A percentile compares a stretch with the other conserved stretches of the same genome.
Conservation (phyloP, 2,329 filamentous ascomycete species). For the Ascosphaera apis region DNA sequence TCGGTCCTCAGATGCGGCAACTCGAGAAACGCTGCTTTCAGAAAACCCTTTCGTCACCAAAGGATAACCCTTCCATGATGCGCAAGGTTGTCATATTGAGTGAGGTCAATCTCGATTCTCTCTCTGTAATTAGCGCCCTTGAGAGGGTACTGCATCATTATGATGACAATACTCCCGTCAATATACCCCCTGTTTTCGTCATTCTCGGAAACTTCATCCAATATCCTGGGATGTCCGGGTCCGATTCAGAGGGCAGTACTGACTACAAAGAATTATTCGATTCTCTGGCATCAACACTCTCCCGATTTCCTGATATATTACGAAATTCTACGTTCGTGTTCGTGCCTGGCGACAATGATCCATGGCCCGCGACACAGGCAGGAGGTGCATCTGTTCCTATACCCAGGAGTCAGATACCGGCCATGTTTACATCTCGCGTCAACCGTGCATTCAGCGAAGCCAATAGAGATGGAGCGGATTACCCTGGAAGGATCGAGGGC, state of each 20-base stretch:
- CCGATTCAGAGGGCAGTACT: conserved; percentile 58
- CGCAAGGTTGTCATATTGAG: conserved; percentile 51
- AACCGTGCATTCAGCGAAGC: conserved; percentile 65
- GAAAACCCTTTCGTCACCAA: conserved; percentile 13
- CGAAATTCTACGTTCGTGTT: conserved; percentile 69
- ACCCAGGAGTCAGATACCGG: conserved; percentile 39
- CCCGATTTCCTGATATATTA: conserved; percentile 64
- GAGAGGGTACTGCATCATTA: conserved; percentile 58
- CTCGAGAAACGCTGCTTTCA: conserved; percentile 48
- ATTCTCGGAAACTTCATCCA: conserved; percentile 64
- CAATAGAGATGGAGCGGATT: conserved; percentile 27
- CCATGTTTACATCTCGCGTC: conserved; percentile 73
- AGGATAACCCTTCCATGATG: conserved; percentile 12
- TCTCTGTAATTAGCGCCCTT: conserved; percentile 57
- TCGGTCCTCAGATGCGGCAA: conserved; percentile 59
- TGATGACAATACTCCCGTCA: conserved; percentile 36
- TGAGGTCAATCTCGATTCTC: conserved; percentile 68
- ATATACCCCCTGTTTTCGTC: conserved; percentile 56
- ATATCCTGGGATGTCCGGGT: conserved; percentile 35
- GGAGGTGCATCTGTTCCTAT: conserved; percentile 23
- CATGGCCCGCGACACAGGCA: conserved; percentile 72
- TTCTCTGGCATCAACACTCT: conserved; percentile 54
- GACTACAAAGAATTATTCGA: conserved; percentile 97
- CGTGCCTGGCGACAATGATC: conserved; percentile 88
- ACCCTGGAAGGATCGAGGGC: conserved; percentile 27